Conservation (phyloP, 345 rosid species). For the Noccaea bulbosa region DNA sequence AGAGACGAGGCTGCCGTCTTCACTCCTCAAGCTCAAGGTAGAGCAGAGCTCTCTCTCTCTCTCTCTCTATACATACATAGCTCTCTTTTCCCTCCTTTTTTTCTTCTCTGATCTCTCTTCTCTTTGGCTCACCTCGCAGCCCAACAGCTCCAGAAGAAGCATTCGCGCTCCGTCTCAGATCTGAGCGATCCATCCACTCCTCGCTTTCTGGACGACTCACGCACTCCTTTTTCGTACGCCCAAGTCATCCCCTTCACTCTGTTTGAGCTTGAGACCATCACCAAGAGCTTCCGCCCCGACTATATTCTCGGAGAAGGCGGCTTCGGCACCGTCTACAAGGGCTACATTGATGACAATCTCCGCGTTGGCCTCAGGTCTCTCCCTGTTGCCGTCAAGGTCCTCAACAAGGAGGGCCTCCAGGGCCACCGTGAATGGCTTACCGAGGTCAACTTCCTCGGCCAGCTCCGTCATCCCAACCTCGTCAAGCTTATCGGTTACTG, state of each 20-base stretch:
- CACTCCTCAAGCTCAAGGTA: constrained; percentile 79
- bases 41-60: not conserved
- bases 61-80: not conserved
- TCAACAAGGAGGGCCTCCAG: constrained; percentile 95
- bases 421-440: constrained; percentile 99
- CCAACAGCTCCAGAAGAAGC: constrained; percentile 78
- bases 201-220: constrained; percentile 64
- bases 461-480: constrained; percentile 95
- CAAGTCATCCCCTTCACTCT: constrained; percentile 83
- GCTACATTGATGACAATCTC: constrained; percentile 94
- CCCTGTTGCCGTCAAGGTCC: constrained; percentile 95
- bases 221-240: constrained; percentile 63
- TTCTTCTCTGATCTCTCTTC: constrained; percentile 26
- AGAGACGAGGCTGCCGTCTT: constrained; percentile 89
- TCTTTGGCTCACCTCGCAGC: constrained; percentile 49
- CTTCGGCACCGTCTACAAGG: constrained; percentile 93
- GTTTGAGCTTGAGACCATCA: constrained; percentile 90
- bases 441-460: constrained; percentile 71
- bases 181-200: constrained; percentile 85
- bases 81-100: constrained; percentile 31
- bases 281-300: constrained; percentile 97
- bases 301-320: constrained; percentile 98
- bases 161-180: constrained; percentile 81
- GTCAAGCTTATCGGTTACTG: constrained; percentile 94
- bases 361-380: constrained; percentile 93